A percentile compares a stretch with the other conserved stretches of the same genome.
Conservation (phyloP, 331 rosid genomes). For the Rhamnella rubrinervis region DNA sequence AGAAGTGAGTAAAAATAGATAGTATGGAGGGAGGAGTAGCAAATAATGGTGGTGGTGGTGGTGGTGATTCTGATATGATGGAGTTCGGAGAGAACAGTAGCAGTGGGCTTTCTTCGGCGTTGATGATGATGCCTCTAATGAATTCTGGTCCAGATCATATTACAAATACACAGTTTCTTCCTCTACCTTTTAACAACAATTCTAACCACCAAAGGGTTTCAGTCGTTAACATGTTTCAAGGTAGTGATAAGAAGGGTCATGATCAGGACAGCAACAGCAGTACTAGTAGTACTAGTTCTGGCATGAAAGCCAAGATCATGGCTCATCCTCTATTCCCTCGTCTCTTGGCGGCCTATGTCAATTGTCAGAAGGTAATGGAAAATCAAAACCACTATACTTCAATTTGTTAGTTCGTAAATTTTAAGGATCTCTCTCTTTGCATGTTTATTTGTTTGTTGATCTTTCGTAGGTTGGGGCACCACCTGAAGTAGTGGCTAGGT, state of each 20-base stretch:
- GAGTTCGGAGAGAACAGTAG: conserved; percentile 25
- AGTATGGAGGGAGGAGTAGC: background rate
- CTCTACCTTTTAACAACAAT: conserved; percentile 18
- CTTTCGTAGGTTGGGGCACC: conserved; percentile 43
- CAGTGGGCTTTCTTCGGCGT: conserved; percentile 7
- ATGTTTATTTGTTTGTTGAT: too few species aligned
- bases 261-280: conserved; percentile 3
- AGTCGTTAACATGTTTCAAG: background rate
- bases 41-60: conserved; percentile 5
- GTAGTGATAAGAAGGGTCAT: background rate
- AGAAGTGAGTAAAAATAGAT: background rate
- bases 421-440: too few species aligned
- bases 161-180: background rate
- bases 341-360: conserved; percentile 32
- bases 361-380: conserved; percentile 35
- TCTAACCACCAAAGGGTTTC: conserved; percentile 12
- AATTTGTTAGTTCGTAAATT: too few species aligned
- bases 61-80: conserved; percentile 10
- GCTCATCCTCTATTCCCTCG: conserved; percentile 45
- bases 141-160: too few species aligned
- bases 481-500: conserved; percentile 41
- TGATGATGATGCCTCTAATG: background rate
- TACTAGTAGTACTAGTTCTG: background rate
- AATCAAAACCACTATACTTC: too few species aligned
- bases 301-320: conserved; percentile 34